Base-by-base conservation (phyloP, 1,284 basidiomycete genomes). In the Heterobasidion occidentale region DNA sequence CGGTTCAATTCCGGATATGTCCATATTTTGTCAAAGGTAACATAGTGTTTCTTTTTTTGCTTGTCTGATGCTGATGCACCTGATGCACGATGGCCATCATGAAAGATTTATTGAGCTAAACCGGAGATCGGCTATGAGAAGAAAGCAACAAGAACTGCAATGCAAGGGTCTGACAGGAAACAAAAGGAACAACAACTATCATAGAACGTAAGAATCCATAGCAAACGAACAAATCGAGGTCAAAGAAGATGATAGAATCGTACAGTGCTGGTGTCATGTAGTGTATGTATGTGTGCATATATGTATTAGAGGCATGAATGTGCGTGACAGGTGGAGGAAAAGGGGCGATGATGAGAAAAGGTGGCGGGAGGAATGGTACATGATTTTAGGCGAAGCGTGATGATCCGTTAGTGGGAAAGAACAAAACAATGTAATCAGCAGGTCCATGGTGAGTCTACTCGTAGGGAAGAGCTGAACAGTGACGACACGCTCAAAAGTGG, bases 1-100 rank as follows among this genome's bases (percentile, higher is more conserved):
- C 53, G 53, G 53, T 54, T 54, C 53, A 54, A 54, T 54, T 54
- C 53, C 53, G 53, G 53, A 54, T 36, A 36, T 54, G 53, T 54
- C 53, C 53, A 54, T 48, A 12, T 48, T 48, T 48, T 33, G 11
- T 11, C 17, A 14, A 19, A 19, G n/a, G 11, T 19, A 48, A 17
- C 17, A 9, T 27, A 0, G 46, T 11, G 12, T 17, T 33, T 48
- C 17, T 14, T 33, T 3, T 14, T 48, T 14, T 19, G 19, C 19
- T 19, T 12, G 19, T 17, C 11, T 12, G n/a, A 42, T 12, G 7
- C n/a, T 19, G 19, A 19, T 19, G 19, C 19, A 19, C 19, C 19
- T 19, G 19, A 19, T 19, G 19, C 19, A 19, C 11, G 38, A 42
- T 8, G 12, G n/a, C 38, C n/a, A n/a, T 42, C 11, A 11, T 42